Evolutionary conservation across 768 basidiomycete genomes (phyloP).

Genomic region (Panellus pusillus): DNA sequence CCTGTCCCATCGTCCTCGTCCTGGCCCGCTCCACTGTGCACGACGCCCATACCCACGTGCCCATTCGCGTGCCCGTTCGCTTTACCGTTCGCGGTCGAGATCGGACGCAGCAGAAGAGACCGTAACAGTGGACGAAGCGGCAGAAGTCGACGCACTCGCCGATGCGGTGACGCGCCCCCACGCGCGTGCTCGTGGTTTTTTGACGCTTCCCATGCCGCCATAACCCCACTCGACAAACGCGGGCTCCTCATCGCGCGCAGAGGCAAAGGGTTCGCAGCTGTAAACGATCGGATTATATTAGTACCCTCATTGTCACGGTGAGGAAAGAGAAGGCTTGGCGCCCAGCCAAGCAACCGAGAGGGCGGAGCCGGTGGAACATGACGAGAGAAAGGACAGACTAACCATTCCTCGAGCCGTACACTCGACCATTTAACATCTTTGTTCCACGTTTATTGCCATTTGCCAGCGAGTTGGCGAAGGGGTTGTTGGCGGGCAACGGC

Average conservation of each 20-base stretch:
- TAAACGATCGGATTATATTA: background rate
- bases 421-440: constrained; percentile 82
- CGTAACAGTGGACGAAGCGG: background rate
- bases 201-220: constrained; percentile 77
- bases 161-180: constrained; percentile 23
- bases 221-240: constrained; percentile 95
- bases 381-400: constrained; percentile 6
- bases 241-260: constrained; percentile 65
- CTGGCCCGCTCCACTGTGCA: constrained; percentile 27
- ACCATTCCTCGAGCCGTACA: constrained; percentile 61
- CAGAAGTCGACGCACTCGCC: constrained; percentile 27
- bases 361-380: background rate
- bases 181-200: constrained; percentile 37
- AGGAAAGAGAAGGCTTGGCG: background rate
- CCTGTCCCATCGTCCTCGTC: constrained; percentile 85
- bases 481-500: constrained; percentile 1
- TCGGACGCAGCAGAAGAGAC: too few relatives aligned
- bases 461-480: constrained; percentile 11
- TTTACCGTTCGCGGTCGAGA: constrained; percentile 5
- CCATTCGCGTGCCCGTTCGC: constrained; percentile 21
- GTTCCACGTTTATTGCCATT: constrained; percentile 36
- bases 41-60: constrained; percentile 31
- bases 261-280: constrained; percentile 58
- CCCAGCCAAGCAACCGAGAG: background rate
- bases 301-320: too few relatives aligned